phyloP scores from a whole-genome alignment of 495 filamentous ascomycete genomes.

The Penicillium manginii region DNA sequence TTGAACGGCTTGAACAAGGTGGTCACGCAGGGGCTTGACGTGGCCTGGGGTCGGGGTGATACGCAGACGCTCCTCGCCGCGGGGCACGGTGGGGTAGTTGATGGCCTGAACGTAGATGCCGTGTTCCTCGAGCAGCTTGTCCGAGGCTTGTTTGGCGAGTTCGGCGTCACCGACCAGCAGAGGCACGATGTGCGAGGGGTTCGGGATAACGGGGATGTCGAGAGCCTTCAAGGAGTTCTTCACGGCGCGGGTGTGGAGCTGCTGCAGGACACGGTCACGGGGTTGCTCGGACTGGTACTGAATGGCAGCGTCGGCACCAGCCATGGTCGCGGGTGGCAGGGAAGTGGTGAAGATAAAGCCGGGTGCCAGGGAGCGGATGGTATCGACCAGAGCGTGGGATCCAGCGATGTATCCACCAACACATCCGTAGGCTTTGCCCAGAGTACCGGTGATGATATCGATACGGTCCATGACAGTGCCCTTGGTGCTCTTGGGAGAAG shows the following conservation, averaged over 20 bases:
- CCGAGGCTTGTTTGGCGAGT: constrained; percentile 86
- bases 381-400: constrained; percentile 85
- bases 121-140: constrained; percentile 83
- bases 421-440: constrained; percentile 97
- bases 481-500: constrained; percentile 59
- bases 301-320: constrained; percentile 87
- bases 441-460: constrained; percentile 95
- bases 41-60: constrained; percentile 97
- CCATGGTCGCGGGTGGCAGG: constrained; percentile 94
- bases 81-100: constrained; percentile 97
- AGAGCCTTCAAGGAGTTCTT: constrained; percentile 75
- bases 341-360: constrained; percentile 99
- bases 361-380: constrained; percentile 92
- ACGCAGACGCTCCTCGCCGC: constrained; percentile 91
- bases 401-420: constrained; percentile 98
- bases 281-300: constrained; percentile 84
- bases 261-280: constrained; percentile 86
- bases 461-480: constrained; percentile 94
- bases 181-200: constrained; percentile 94
- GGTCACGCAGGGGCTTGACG: constrained; percentile 74
- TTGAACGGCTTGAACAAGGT: constrained; percentile 84
- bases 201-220: constrained; percentile 97
- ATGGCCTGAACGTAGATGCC: constrained; percentile 97
- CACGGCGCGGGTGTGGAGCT: constrained; percentile 91
- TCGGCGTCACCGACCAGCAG: constrained; percentile 93